Evolutionary conservation across 1,284 basidiomycete genomes (phyloP).

Genomic region (Heterobasidion irregulare): DNA sequence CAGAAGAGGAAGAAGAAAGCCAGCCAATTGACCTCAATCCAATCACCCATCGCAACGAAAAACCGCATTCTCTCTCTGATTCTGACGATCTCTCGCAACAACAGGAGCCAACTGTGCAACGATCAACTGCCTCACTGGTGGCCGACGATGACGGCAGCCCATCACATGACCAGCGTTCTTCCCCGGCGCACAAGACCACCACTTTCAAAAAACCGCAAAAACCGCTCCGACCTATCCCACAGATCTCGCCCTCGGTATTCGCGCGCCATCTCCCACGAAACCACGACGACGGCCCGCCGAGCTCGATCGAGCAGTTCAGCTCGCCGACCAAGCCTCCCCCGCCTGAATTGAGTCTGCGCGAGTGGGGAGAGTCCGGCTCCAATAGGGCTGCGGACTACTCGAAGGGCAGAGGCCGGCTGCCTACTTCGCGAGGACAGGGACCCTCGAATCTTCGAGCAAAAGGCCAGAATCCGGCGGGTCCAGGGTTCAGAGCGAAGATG

Average conservation of each 20-base stretch:
- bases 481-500: not conserved
- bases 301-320: slow-evolving; percentile 5
- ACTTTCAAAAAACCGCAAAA: not conserved
- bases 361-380: not conserved
- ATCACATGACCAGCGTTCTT: not conserved
- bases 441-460: too few species aligned
- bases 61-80: not conserved
- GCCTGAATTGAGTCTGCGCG: not conserved
- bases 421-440: not conserved
- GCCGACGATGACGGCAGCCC: not conserved
- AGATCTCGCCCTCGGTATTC: slow-evolving; percentile 4
- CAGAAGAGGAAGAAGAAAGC: not conserved
- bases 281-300: not conserved
- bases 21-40: not conserved
- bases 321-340: not conserved
- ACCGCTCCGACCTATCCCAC: slow-evolving; percentile 2
- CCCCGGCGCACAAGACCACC: not conserved
- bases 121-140: not conserved
- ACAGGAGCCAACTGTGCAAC: not conserved
- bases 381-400: not conserved
- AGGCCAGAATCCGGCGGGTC: too few species aligned
- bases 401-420: not conserved
- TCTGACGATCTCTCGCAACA: not conserved
- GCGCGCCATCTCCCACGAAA: not conserved
- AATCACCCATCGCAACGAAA: not conserved